phyloP scores from a whole-genome alignment of 257 asterid species.

The Solanum peruvianum region DNA sequence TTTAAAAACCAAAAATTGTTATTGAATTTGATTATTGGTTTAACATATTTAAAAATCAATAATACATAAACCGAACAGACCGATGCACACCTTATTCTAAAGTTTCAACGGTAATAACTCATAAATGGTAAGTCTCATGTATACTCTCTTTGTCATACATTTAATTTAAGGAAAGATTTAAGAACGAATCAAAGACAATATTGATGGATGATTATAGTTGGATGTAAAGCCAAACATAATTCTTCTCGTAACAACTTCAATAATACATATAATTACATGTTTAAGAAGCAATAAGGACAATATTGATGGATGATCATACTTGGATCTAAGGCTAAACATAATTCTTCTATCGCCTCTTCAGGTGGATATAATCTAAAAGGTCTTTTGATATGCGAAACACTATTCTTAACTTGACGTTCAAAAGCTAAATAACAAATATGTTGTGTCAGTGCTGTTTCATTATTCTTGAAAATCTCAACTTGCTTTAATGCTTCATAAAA shows the following conservation, averaged over 20 bases:
- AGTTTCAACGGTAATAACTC: no score
- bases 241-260: background rate
- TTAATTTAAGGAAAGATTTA: no score
- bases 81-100: no score
- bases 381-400: background rate
- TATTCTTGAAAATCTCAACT: background rate
- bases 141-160: no score
- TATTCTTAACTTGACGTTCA: background rate
- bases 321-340: background rate
- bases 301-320: background rate
- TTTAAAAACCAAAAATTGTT: no score
- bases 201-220: background rate
- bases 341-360: background rate
- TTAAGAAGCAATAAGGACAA: background rate
- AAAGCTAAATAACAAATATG: background rate
- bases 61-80: no score
- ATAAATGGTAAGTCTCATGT: no score
- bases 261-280: background rate
- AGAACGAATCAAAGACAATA: no score
- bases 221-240: background rate
- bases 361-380: background rate
- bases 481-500: background rate
- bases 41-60: no score
- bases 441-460: background rate
- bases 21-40: no score